Conservation (phyloP, 257 asterid genomes). For the Ilex aquifolium region DNA sequence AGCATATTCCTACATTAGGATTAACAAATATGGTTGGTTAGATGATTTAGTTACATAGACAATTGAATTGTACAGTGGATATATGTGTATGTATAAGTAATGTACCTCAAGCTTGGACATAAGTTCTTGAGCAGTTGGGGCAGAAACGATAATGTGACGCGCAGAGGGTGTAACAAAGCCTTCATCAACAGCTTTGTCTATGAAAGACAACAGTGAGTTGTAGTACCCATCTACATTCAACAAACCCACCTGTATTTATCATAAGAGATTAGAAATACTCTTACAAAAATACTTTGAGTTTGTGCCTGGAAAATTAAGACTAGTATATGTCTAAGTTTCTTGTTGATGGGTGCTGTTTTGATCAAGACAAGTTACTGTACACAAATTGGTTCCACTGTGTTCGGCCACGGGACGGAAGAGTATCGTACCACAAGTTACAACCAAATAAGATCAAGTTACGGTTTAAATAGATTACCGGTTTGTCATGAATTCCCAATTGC, state of each 20-base stretch:
- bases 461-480: conserved; percentile 47
- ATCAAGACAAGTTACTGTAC: no score
- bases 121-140: conserved; percentile 90
- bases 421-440: no score
- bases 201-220: conserved; percentile 73
- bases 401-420: no score
- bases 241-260: conserved; percentile 66
- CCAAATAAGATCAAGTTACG: no score
- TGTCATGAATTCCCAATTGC: conserved; percentile 89
- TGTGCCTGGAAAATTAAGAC: no score
- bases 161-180: conserved; percentile 84
- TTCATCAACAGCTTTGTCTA: conserved; percentile 96
- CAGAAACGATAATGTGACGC: conserved; percentile 90
- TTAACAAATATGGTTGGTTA: background rate
- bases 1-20: conserved; percentile 47
- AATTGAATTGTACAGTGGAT: background rate
- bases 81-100: background rate
- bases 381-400: no score
- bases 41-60: background rate
- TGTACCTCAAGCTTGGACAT: conserved; percentile 87
- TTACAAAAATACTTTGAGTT: no score
- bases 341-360: no score
- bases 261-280: no score
- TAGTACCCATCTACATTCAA: conserved; percentile 93
- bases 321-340: no score